Evolutionary conservation across 768 basidiomycete genomes (phyloP).

Genomic region (Kwoniella europaea): DNA sequence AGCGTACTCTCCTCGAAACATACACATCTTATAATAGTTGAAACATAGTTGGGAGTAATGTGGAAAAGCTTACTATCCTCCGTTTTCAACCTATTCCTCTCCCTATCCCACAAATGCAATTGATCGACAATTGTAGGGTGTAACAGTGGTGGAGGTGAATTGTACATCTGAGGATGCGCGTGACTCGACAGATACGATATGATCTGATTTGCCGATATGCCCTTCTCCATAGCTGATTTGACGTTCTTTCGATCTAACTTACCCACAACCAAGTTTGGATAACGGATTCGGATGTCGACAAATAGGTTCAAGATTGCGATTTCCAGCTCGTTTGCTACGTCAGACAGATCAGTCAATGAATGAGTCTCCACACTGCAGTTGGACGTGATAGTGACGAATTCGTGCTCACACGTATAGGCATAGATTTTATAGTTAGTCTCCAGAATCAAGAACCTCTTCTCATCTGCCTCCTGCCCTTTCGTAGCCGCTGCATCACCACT

Average conservation of each 20-base stretch:
- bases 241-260: conserved; percentile 94
- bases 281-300: conserved; percentile 87
- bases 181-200: conserved; percentile 92
- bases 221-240: conserved; percentile 88
- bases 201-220: conserved; percentile 98
- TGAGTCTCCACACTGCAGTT: too few species aligned
- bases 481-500: conserved; percentile 83
- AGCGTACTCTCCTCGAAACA: too few species aligned
- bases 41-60: too few species aligned
- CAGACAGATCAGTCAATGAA: too few species aligned
- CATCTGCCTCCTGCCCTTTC: conserved; percentile 61
- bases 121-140: conserved; percentile 99
- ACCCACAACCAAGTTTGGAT: conserved; percentile 96
- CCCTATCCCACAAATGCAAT: conserved; percentile 95
- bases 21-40: too few species aligned
- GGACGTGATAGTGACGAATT: background rate
- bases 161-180: conserved; percentile 97
- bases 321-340: conserved; percentile 86
- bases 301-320: conserved; percentile 95
- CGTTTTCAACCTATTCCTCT: conserved; percentile 86
- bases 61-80: conserved; percentile 70
- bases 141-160: conserved; percentile 75
- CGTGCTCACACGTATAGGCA: conserved; percentile 83
- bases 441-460: conserved; percentile 87
- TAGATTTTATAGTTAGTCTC: conserved; percentile 99